Percentiles rank a stretch among this genome's conserved stretches.
These are phyloP conservation scores for Candida hungchunana DNA, from an alignment of 805 yeast species.

Conservation along the genomic window DNA sequence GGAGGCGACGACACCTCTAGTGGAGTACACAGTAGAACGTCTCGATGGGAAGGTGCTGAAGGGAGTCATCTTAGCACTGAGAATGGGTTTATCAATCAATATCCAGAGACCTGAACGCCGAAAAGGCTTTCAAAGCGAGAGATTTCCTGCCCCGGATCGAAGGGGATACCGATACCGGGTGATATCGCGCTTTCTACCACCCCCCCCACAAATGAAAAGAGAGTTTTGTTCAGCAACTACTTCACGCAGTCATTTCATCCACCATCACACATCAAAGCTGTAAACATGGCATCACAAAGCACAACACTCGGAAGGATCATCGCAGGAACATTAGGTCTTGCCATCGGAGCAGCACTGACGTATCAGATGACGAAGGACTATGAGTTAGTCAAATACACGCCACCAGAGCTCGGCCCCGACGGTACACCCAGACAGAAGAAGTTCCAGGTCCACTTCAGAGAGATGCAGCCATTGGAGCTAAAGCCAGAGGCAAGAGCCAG, in stretches of 20 bases:
- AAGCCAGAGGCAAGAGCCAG: conserved; percentile 30
- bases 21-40: conserved; percentile 70
- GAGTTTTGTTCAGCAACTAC: too few species aligned
- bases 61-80: conserved; percentile 1
- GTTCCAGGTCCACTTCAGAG: conserved; percentile 32
- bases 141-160: too few species aligned
- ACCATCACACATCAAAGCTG: background rate
- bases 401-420: conserved; percentile 37
- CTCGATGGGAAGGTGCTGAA: conserved; percentile 43
- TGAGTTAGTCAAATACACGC: conserved; percentile 35
- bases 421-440: conserved; percentile 32
- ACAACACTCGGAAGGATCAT: conserved; percentile 16
- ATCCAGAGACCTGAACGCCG: too few species aligned
- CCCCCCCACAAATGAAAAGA: too few species aligned
- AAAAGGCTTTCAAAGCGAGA: too few species aligned
- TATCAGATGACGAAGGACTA: conserved; percentile 21
- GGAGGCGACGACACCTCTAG: conserved; percentile 69
- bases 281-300: conserved; percentile 5
- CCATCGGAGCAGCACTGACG: conserved; percentile 15
- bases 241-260: background rate
- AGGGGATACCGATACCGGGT: too few species aligned
- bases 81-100: conserved; percentile 8
- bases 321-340: conserved; percentile 17
- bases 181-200: too few species aligned
- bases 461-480: conserved; percentile 35